A percentile compares a stretch with the other conserved stretches of the same genome.
phyloP scores from a whole-genome alignment of 108 stramenopile genomes.

The Pseudonitzschia delicatissima region DNA sequence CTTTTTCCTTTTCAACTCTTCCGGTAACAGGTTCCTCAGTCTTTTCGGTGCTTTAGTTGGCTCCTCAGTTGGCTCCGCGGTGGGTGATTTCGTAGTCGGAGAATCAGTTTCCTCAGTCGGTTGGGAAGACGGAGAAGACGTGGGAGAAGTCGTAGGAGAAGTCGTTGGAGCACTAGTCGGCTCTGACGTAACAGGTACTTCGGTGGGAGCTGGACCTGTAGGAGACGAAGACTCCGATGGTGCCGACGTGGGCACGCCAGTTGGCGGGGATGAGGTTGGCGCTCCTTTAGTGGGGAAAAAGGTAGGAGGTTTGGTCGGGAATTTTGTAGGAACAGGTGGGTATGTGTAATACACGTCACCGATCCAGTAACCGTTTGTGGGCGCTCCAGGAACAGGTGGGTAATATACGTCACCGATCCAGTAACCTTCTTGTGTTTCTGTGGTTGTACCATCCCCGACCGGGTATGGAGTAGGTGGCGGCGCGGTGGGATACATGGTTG shows the following conservation, averaged over 20 bases:
- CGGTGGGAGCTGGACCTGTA: background rate
- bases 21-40: too few species aligned
- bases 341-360: background rate
- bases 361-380: too few species aligned
- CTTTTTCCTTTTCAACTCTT: too few species aligned
- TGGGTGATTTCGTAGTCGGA: background rate
- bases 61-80: background rate
- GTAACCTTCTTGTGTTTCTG: background rate
- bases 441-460: background rate
- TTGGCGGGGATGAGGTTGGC: background rate
- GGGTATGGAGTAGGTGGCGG: background rate
- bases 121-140: background rate
- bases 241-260: background rate
- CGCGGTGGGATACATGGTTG: constrained; percentile 1
- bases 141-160: background rate
- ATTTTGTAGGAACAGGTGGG: constrained; percentile 3
- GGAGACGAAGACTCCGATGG: background rate
- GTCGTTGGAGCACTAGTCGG: background rate
- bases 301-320: constrained; percentile 3
- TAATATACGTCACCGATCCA: too few species aligned
- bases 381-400: too few species aligned
- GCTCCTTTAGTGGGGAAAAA: background rate
- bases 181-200: background rate
- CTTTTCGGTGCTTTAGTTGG: background rate
- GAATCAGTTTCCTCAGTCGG: background rate